A percentile compares a stretch with the other conserved stretches of the same genome.
phyloP scores from a whole-genome alignment of 352 stramenopile species.

The Phytophthora pseudosyringae region DNA sequence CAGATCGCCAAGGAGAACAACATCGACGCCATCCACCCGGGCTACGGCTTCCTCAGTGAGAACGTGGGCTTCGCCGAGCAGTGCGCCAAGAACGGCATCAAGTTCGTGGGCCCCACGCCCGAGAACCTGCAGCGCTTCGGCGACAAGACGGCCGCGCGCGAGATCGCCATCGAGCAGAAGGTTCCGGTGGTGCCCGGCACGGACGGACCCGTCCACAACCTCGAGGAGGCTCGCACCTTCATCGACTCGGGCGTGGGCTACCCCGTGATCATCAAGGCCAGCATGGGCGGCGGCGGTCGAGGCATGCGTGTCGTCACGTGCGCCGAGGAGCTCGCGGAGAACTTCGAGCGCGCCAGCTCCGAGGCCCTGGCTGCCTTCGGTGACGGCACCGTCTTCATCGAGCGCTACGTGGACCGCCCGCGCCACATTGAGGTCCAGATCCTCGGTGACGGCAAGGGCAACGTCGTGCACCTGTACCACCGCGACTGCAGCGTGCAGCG shows the following conservation, averaged over 20 bases:
- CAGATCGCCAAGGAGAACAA: conserved; percentile 92
- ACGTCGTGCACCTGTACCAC: conserved; percentile 96
- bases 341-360: conserved; percentile 86
- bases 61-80: conserved; percentile 94
- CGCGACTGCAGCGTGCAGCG: conserved; percentile 98
- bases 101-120: conserved; percentile 95
- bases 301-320: conserved; percentile 95
- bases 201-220: conserved; percentile 88
- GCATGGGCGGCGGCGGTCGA: conserved; percentile 95
- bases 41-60: conserved; percentile 98
- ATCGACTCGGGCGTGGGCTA: conserved; percentile 93
- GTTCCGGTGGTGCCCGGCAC: conserved; percentile 92
- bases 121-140: conserved; percentile 91
- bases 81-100: conserved; percentile 92
- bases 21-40: conserved; percentile 96
- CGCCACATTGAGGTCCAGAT: conserved; percentile 99
- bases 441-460: conserved; percentile 94
- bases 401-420: conserved; percentile 95
- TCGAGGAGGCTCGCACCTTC: conserved; percentile 90
- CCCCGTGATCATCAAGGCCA: conserved; percentile 99
- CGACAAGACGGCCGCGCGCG: conserved; percentile 90
- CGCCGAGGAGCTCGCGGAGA: conserved; percentile 87
- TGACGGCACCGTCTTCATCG: conserved; percentile 96
- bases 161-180: conserved; percentile 90
- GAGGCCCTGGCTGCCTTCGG: conserved; percentile 93